Evolutionary conservation across 495 filamentous ascomycete species (phyloP).

Genomic region (Amphirosellinia nigrospora): DNA sequence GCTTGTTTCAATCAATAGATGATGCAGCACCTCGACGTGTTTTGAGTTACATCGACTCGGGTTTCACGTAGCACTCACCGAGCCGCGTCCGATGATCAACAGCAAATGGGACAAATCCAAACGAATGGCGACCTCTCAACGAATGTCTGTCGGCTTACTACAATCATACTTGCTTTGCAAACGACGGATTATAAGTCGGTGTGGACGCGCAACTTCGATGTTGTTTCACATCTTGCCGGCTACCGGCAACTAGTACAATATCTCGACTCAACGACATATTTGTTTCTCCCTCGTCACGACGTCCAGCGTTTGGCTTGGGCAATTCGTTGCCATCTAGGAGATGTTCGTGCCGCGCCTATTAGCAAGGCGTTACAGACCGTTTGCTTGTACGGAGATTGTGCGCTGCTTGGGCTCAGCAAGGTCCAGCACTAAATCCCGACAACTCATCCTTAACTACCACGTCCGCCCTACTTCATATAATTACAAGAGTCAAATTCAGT

Average conservation of each 20-base stretch:
- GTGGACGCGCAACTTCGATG: not conserved
- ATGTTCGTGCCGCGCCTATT: not conserved
- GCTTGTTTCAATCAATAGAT: not conserved
- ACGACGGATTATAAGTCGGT: not conserved
- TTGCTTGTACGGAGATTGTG: constrained; percentile 2
- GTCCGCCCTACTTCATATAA: not conserved
- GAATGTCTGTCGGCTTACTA: not conserved
- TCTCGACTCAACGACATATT: not conserved
- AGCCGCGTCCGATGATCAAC: constrained; percentile 17
- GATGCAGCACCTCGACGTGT: constrained; percentile 8
- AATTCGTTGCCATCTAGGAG: not conserved
- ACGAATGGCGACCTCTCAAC: not conserved
- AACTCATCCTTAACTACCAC: constrained; percentile 12
- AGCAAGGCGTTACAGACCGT: not conserved
- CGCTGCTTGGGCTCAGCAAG: not conserved
- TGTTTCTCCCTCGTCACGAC: not conserved
- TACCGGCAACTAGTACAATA: not conserved
- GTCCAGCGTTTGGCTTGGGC: not conserved
- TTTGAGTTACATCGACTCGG: constrained; percentile 12
- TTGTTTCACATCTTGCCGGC: not conserved
- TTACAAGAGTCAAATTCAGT: not conserved
- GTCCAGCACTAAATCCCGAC: constrained; percentile 9
- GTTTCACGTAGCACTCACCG: constrained; percentile 24
- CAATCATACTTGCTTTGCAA: not conserved
- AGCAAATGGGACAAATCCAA: constrained; percentile 9